Evolutionary conservation across 1,139 yeast genomes (phyloP), one percentile per base, ranked within the genome.

Genomic region (Magnusiomyces ingens): DNA sequence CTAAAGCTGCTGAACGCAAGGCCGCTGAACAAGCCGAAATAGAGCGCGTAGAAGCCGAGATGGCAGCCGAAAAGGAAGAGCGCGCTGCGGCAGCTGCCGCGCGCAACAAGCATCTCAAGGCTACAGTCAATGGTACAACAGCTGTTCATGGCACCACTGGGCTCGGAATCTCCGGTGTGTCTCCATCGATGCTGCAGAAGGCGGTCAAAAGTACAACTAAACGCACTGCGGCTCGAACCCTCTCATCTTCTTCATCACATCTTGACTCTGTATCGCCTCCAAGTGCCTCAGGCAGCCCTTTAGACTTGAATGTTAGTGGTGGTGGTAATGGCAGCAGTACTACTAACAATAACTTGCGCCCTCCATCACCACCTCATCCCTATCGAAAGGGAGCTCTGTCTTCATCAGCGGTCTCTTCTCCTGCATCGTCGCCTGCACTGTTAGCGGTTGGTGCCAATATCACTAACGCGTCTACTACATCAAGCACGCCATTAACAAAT

Each of bases 1-100:
- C 48, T 11, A 52, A 55, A 19, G 55, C 55, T 11, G 53, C 54
- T 4, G 54, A 51, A 29, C 35, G 21, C 11, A 18, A 41, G n/a
- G 26, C 26, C n/a, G 21, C 26, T 17, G 15, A 22, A 13, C 49
- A 52, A 42, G 38, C 35, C 3, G 51, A 36, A 6, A 52, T 49
- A 10, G 57, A 54, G 26, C 32, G 40, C 5, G 47, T 44, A n/a
- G 42, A 44, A 41, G 50, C 50, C 6, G 48, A 52, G 40, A 47
- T 46, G 15, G 36, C 49, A 8, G 51, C 52, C n/a, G 21, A 47
- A 35, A 50, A 49, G 15, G 50, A 54, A 32, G 50, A 36, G 17
- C 40, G 42, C 10, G 40, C 41, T 19, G 49, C 40, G 35, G 48
- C 46, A 12, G 43, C 47, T 11, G 51, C 50, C 17, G n/a, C 49